These are phyloP conservation scores for Globisporangium nagaii DNA, from an alignment of 352 stramenopile genomes.

Conservation along the genomic window DNA sequence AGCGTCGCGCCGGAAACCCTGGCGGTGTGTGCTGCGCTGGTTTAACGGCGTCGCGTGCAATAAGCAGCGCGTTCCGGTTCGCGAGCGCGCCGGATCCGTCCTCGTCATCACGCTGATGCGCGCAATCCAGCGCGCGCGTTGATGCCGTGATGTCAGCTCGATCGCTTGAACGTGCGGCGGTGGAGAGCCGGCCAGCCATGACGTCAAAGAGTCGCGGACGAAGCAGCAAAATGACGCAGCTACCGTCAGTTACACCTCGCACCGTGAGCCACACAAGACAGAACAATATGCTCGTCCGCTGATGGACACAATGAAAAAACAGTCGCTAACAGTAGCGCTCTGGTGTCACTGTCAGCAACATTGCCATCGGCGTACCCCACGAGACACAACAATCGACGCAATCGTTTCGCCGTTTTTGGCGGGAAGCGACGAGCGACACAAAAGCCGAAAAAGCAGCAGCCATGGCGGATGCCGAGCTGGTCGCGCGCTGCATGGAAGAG, in stretches of 20 bases:
- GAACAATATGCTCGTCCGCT: too few species aligned
- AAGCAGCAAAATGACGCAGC: constrained; percentile 6
- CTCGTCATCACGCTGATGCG: neutral
- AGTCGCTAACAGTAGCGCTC: too few species aligned
- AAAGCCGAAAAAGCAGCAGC: neutral
- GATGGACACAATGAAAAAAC: too few species aligned
- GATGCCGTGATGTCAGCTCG: neutral
- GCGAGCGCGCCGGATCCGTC: neutral
- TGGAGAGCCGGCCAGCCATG: neutral
- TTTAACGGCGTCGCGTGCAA: neutral
- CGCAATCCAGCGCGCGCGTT: constrained; percentile 1
- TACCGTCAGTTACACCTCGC: neutral
- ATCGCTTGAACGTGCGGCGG: neutral
- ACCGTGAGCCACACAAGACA: neutral
- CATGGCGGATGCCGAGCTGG: constrained; percentile 5
- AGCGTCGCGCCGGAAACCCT: too few species aligned
- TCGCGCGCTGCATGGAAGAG: constrained; percentile 46
- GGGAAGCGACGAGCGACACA: neutral
- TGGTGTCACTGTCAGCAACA: too few species aligned
- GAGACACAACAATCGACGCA: neutral
- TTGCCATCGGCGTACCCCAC: neutral
- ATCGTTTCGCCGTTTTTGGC: too few species aligned
- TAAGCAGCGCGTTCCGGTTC: neutral
- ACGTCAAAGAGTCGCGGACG: neutral
- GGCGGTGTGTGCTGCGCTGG: neutral